Evolutionary conservation across 2,329 filamentous ascomycete species (phyloP), one percentile per base, ranked within the genome.

Genomic region (Colletotrichum chrysophilum): DNA sequence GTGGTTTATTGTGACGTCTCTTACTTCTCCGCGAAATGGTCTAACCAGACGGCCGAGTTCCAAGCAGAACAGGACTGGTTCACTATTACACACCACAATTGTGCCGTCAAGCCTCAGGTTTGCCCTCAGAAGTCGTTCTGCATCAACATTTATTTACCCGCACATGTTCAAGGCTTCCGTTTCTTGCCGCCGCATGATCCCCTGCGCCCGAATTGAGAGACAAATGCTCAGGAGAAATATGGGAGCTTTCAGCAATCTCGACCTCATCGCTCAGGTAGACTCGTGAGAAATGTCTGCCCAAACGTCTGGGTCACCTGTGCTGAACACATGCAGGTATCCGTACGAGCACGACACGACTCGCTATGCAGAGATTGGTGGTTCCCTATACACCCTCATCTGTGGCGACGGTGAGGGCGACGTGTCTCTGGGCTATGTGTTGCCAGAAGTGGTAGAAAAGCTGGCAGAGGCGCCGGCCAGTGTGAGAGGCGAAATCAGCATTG

Each of bases 371-470:
- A 85, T 90, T 76, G 84, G 91, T 74, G 90, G 92, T 80, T 88
- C 87, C 30, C 89, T 98, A 77, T 95, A 93, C 81, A 92, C 94
- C 18, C 86, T 94, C 14, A 85, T 92, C 12, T 93, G 91, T 86
- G 86, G 91, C 75, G 90, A 93, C 74, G 89, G 88, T 16, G 85
- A 94, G 8, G 94, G 93, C 21, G 90, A 88, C 1, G 90, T 90
- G 14, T 89, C 91, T 3, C 90, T 96, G 32, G 94, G 93, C 60
- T 92, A 91, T 79, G 84, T 93, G 78, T 85, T 87, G n/a, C 85
- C 87, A 26, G 80, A 83, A 7, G 89, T 93, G 28, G 82, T 92
- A 66, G 81, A 86, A 13, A 85, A 85, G 71, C 86, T 94, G 26
- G 77, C 83, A 26, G 82, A 84, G 32, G 86, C 90, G 2, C 90